Base-by-base conservation (phyloP, 2,329 filamentous ascomycete species). In the Cryphonectria radicalis region DNA sequence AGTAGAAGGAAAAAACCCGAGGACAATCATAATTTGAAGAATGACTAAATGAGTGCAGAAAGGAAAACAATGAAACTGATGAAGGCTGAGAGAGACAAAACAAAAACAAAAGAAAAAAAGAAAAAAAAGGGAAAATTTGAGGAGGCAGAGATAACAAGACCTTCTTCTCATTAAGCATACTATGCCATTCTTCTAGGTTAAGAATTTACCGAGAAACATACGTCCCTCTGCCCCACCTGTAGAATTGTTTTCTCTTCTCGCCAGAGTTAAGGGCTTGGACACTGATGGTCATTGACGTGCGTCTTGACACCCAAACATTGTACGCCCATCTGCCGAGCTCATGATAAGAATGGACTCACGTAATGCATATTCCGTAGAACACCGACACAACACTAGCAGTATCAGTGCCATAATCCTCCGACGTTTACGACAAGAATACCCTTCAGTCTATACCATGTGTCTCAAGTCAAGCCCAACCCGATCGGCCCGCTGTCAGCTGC, bases 381-480 rank as follows among this genome's bases (percentile, higher is more conserved):
- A 19, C 5, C 14, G 13, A 59, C 28, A 32, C 28, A 32, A 59
- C 13, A 32, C 55, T 22, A 17, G 2, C 4, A 17, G 2, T 1
- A 32, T 35, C 55, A 32, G 55, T 32, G 28, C 13, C 55, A 59
- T 35, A 28, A 0, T 57, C n/a, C 25, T 32, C 25, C 28, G 25
- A 32, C 14, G 3, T 7, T 59, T 8, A 32, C 28, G 25, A 32
- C 7, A 59, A 59, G 55, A 19, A 32, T 25, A 19, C 13, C 28
- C 8, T 35, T 35, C n/a, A 28, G 13, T 13, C 13, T 28, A 28
- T 6, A 28, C 25, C 11, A 7, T 57, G n/a, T 35, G 37, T n/a
- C 68, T 76, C 74, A 80, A 1, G 78, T 77, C 70, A 85, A 74
- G 5, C 84, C 84, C 66, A 87, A 78, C 0, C 85, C 85, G 25